Evolutionary conservation across 805 yeast genomes (phyloP), one percentile per base, ranked within the genome.

Genomic region (Saccharomyces mikatae): DNA sequence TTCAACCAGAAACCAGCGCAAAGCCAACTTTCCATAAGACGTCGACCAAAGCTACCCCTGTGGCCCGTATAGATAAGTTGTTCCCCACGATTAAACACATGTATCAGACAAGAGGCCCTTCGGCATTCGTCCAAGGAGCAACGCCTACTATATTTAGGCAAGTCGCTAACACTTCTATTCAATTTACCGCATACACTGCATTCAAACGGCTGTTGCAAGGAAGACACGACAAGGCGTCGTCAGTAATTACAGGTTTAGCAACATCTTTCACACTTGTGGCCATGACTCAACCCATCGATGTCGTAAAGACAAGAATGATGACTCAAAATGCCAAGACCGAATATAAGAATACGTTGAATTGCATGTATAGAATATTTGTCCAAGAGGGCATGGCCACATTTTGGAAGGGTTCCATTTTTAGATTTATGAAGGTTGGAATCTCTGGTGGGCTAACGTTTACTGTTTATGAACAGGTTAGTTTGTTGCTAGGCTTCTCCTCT

Each of bases 281-380:
- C 0, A 73, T 80, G 0, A 91, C 96, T 0, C 98, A 89, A 71
- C 97, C 97, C 0, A 74, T 91, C 29, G 97, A 91, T 71, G 88
- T 89, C 2, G 71, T 91, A 49, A 91, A 91, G 72, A 81, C 97
- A 2, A 80, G 96, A 64, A 81, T 90, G 81, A 97, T 90, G 70
- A 81, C 89, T 63, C 80, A 83, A 62, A 81, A 84, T 64, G 82
- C 86, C n/a, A 76, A 76, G 62, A 62, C 68, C 4, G 61, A 80
- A 2, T 86, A 84, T 66, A 77, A 75, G 55, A 89, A 85, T 69
- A 75, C 89, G 5, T 70, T 86, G 62, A 78, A 81, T 21, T 78
- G 84, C 64, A 73, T 77, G 6, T 78, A 76, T 53, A 68, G 77
- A 60, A 76, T 78, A 2, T 78, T 77, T 56, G 72, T 77, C 41